phyloP scores from a whole-genome alignment of 2,329 filamentous ascomycete genomes.

The Keithomyces neogunnii region DNA sequence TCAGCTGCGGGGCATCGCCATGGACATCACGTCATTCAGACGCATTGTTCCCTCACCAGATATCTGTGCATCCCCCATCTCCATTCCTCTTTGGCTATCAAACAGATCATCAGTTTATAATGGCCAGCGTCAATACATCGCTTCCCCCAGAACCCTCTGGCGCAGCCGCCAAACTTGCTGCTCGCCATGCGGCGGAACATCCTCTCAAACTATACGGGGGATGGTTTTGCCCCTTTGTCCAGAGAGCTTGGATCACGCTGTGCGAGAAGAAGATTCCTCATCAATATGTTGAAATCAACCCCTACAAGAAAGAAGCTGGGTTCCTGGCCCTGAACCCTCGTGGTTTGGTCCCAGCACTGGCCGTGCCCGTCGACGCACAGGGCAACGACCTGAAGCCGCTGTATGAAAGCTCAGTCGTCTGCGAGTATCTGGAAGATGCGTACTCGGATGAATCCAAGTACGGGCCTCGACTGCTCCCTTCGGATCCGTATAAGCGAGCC shows the following conservation, averaged over 20 bases:
- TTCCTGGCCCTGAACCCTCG: conserved; percentile 66
- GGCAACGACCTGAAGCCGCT: conserved; percentile 44
- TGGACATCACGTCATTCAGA: background rate
- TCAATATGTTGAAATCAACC: conserved; percentile 71
- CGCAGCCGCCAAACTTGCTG: conserved; percentile 37
- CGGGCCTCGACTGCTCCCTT: conserved; percentile 45
- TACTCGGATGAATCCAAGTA: conserved; percentile 39
- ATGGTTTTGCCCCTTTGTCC: conserved; percentile 68
- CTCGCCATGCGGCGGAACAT: conserved; percentile 36
- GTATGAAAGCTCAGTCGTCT: conserved; percentile 65
- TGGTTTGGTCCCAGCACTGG: conserved; percentile 65
- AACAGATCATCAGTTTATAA: conserved; percentile 13
- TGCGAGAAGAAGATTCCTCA: conserved; percentile 66
- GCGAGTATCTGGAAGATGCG: conserved; percentile 68
- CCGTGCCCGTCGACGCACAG: conserved; percentile 27
- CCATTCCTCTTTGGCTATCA: background rate
- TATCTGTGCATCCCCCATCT: background rate
- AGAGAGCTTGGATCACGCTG: conserved; percentile 64
- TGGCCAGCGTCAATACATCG: conserved; percentile 40
- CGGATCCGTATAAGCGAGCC: conserved; percentile 55
- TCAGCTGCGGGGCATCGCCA: background rate
- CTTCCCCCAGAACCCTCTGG: conserved; percentile 39
- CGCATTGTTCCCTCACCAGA: background rate
- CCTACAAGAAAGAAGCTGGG: conserved; percentile 62
- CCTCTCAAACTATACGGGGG: conserved; percentile 60